Conservation (phyloP, 2,329 filamentous ascomycete genomes). For the Fusarium heterosporum region DNA sequence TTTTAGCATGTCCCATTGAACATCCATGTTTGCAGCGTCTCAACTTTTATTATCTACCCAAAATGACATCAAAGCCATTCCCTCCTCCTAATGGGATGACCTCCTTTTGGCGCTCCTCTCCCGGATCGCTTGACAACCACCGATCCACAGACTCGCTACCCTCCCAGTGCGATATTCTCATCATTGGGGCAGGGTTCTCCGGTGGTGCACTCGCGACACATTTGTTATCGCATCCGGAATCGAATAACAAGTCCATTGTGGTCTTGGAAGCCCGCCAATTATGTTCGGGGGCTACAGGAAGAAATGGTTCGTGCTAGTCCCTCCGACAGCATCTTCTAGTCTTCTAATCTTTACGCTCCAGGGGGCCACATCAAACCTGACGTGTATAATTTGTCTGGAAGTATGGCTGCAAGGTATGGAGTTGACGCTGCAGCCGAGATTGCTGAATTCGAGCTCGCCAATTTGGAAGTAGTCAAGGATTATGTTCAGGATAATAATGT, state of each 20-base stretch:
- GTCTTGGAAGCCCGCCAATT: constrained; percentile 52
- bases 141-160: constrained; percentile 47
- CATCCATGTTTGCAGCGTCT: not conserved
- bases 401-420: constrained; percentile 19
- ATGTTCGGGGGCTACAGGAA: constrained; percentile 55
- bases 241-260: constrained; percentile 42
- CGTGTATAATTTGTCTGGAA: constrained; percentile 6
- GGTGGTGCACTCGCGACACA: constrained; percentile 59
- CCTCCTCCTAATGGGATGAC: constrained; percentile 18
- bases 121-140: constrained; percentile 3
- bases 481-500: constrained; percentile 53
- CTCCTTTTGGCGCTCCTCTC: constrained; percentile 26
- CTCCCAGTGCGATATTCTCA: constrained; percentile 55
- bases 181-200: constrained; percentile 61
- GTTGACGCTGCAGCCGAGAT: constrained; percentile 38
- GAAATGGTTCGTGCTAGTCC: constrained; percentile 46
- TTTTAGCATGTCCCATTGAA: not conserved
- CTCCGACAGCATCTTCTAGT: rapidly evolving
- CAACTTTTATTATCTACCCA: not conserved
- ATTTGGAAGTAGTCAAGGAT: constrained; percentile 47
- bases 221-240: constrained; percentile 43
- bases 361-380: constrained; percentile 41
- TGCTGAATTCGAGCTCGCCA: constrained; percentile 28
- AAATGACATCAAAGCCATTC: not conserved
- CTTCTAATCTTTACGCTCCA: not conserved